Evolutionary conservation across 83 land plant species (phyloP).

Genomic region (Diphasiastrum complanatum): DNA sequence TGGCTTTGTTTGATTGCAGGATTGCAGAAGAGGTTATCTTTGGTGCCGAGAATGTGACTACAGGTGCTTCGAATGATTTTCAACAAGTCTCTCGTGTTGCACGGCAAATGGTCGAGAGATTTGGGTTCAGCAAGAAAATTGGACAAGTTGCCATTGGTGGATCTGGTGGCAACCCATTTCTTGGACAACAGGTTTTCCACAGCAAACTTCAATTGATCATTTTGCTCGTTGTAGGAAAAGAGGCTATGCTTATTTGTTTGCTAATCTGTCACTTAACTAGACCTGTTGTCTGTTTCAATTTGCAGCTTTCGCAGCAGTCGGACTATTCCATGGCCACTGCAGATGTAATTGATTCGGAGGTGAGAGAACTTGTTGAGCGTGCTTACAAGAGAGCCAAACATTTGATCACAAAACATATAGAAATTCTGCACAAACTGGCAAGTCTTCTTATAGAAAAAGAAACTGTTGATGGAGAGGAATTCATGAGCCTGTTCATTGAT

Average conservation of each 20-base stretch:
- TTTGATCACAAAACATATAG: constrained; percentile 82
- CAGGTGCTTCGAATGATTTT: constrained; percentile 99
- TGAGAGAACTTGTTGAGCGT: constrained; percentile 83
- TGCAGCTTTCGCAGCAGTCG: constrained; percentile 81
- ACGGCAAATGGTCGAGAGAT: constrained; percentile 98
- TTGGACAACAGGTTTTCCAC: constrained; percentile 78
- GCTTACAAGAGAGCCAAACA: constrained; percentile 80
- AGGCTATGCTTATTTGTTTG: too few species aligned
- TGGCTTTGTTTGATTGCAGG: constrained; percentile 32
- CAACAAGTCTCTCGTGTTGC: constrained; percentile 99
- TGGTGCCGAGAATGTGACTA: constrained; percentile 90
- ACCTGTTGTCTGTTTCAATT: neutral
- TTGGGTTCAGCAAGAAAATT: constrained; percentile 98
- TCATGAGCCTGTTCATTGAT: constrained; percentile 96
- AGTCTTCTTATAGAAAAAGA: constrained; percentile 89
- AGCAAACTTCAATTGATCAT: neutral
- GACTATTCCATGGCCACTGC: constrained; percentile 99
- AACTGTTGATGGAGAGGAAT: constrained; percentile 98
- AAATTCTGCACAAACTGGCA: constrained; percentile 96
- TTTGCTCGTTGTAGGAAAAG: neutral
- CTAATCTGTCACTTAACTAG: neutral
- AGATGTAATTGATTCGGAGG: constrained; percentile 93
- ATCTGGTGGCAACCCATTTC: constrained; percentile 92
- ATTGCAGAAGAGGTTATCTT: constrained; percentile 98
- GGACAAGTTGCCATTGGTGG: constrained; percentile 96